phyloP scores from a whole-genome alignment of 2,329 filamentous ascomycete species.

The Diplodia corticola region DNA sequence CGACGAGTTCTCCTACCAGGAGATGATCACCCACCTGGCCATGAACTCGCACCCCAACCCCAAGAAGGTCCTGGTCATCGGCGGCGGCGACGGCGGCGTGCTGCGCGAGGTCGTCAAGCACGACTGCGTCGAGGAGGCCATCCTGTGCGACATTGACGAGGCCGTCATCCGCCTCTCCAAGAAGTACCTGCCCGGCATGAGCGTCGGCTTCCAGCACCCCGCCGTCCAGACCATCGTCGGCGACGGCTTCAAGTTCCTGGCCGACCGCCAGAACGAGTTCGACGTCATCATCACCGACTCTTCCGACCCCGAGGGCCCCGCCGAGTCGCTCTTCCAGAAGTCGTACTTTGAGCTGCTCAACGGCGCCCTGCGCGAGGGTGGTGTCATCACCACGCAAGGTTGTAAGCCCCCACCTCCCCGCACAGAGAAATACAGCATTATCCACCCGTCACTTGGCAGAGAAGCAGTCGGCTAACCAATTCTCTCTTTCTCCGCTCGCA shows the following conservation, averaged over 20 bases:
- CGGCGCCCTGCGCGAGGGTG: conserved; percentile 87
- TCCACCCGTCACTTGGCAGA: neutral
- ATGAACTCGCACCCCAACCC: conserved; percentile 98
- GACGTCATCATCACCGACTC: conserved; percentile 99
- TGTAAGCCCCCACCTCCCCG: conserved; percentile 70
- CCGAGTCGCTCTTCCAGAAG: conserved; percentile 97
- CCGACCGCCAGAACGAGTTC: conserved; percentile 94
- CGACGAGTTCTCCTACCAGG: conserved; percentile 99
- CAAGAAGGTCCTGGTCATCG: conserved; percentile 97
- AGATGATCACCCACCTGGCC: conserved; percentile 99
- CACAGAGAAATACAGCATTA: conserved; percentile 14
- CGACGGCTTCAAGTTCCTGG: conserved; percentile 98
- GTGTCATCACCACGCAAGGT: conserved; percentile 99
- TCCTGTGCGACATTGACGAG: conserved; percentile 98
- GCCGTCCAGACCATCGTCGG: conserved; percentile 91
- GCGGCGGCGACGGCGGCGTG: conserved; percentile 95
- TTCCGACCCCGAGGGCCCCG: conserved; percentile 94
- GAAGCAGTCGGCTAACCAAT: conserved; percentile 29
- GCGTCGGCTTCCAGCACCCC: conserved; percentile 88
- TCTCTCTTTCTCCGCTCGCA: conserved; percentile 42
- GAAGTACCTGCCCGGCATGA: conserved; percentile 94
- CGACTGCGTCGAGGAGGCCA: conserved; percentile 91
- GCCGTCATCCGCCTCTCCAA: conserved; percentile 98
- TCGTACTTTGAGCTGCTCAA: conserved; percentile 95
- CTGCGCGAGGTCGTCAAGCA: conserved; percentile 99